Percentiles rank a stretch among this genome's conserved stretches.
These are phyloP conservation scores for Coffea eugenioides DNA, from an alignment of 257 asterid genomes.

Conservation along the genomic window DNA sequence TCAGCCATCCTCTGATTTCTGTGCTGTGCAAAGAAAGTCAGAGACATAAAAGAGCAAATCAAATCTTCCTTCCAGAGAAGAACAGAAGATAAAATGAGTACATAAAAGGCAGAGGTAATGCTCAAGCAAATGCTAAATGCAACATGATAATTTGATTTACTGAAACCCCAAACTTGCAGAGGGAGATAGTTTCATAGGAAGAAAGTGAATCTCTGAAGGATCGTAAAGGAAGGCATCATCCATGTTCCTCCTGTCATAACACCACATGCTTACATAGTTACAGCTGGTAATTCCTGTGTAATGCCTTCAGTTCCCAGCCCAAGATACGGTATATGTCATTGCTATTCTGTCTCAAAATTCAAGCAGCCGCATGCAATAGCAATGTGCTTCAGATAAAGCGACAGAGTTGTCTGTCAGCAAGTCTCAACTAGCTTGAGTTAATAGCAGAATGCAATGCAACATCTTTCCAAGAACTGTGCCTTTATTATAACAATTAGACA, in stretches of 20 bases:
- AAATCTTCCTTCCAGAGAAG: slow-evolving; percentile 16
- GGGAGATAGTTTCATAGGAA: background rate
- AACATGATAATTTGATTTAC: slow-evolving; percentile 2
- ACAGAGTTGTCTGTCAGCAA: background rate
- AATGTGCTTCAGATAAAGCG: background rate
- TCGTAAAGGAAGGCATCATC: background rate
- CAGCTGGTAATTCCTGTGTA: background rate
- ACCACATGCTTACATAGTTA: background rate
- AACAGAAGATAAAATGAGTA: slow-evolving; percentile 15
- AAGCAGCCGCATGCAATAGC: background rate
- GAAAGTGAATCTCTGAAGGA: background rate
- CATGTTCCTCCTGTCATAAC: background rate
- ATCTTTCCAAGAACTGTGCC: background rate
- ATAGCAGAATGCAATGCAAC: background rate
- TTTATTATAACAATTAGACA: background rate
- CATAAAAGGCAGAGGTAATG: background rate
- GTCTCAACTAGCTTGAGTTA: background rate
- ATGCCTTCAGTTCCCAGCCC: background rate
- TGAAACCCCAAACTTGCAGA: background rate
- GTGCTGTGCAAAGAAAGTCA: slow-evolving; percentile 51
- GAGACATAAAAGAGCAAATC: slow-evolving; percentile 36
- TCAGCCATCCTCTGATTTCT: slow-evolving; percentile 97
- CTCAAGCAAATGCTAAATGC: background rate
- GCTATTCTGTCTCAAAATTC: background rate
- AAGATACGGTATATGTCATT: background rate